Evolutionary conservation across 257 asterid genomes (phyloP).

Genomic region (Solanum ossicruentum): DNA sequence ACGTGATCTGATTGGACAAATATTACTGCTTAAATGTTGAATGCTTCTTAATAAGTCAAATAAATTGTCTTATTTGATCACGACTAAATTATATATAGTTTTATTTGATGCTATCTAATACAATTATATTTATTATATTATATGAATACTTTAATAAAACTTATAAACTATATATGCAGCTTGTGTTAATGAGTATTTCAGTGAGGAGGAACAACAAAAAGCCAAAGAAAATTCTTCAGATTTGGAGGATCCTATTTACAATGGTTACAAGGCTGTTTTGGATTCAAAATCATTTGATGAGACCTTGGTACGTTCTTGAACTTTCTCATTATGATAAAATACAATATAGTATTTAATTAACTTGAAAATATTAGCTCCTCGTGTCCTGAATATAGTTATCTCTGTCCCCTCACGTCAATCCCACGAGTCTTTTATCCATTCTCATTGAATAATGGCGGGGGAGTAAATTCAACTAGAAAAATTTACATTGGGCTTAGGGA

Average conservation of each 20-base stretch:
- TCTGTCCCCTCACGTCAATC: too few relatives aligned
- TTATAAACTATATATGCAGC: constrained; percentile 27
- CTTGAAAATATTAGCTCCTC: too few relatives aligned
- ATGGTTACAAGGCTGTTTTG: constrained; percentile 22
- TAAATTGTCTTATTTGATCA: neutral
- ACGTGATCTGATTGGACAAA: neutral
- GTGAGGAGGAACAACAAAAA: constrained; percentile 7
- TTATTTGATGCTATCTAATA: neutral
- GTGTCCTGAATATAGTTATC: too few relatives aligned
- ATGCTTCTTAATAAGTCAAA: neutral
- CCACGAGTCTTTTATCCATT: too few relatives aligned
- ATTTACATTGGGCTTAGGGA: too few relatives aligned
- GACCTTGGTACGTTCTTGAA: constrained; percentile 10
- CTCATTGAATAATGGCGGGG: too few relatives aligned
- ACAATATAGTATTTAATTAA: neutral
- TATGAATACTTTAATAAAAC: neutral
- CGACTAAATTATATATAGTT: neutral
- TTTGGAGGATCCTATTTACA: constrained; percentile 30
- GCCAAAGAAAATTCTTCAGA: constrained; percentile 9
- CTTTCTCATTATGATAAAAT: neutral
- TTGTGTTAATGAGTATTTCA: constrained; percentile 28
- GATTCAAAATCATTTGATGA: constrained; percentile 34
- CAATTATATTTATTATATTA: neutral
- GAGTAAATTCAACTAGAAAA: too few relatives aligned
- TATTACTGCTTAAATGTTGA: neutral